Evolutionary conservation across 345 rosid species (phyloP).

Genomic region (Rhodamnia argentea): DNA sequence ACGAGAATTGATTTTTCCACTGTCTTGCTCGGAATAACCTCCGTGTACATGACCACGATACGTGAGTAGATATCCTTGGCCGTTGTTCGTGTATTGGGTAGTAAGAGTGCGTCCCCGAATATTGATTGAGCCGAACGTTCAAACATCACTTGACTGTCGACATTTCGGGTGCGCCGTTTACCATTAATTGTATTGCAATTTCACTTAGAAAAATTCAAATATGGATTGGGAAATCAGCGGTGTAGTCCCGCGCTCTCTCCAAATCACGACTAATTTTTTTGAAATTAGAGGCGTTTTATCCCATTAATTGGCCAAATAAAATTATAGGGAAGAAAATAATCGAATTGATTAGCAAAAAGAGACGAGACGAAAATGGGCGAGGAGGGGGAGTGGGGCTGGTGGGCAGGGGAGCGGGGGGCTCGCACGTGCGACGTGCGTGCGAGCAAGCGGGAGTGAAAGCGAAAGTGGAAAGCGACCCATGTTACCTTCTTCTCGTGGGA

Average conservation of each 20-base stretch:
- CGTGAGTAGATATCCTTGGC: not conserved
- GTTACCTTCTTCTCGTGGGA: not conserved
- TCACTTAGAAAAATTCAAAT: not conserved
- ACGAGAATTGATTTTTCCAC: not conserved
- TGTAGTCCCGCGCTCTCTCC: not conserved
- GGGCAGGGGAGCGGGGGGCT: not conserved
- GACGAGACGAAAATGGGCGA: too few species aligned
- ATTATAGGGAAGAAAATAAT: not conserved
- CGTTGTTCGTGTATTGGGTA: not conserved
- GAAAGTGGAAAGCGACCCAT: not conserved
- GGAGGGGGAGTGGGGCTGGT: not conserved
- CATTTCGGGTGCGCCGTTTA: too few species aligned
- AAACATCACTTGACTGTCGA: not conserved
- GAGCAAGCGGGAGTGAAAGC: not conserved
- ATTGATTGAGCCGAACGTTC: not conserved
- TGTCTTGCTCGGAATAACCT: not conserved
- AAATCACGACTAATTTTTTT: not conserved
- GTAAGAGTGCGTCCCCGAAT: not conserved
- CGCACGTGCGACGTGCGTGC: conserved; percentile 3
- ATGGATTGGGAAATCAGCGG: not conserved
- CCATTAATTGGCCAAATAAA: not conserved
- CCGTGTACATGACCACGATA: not conserved
- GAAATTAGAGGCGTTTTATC: not conserved
- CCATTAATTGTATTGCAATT: too few species aligned
- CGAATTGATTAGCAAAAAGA: not conserved